A percentile compares a stretch with the other conserved stretches of the same genome.
Conservation (phyloP, 192 early-diverging fungal species). For the Linnemannia schmuckeri region DNA sequence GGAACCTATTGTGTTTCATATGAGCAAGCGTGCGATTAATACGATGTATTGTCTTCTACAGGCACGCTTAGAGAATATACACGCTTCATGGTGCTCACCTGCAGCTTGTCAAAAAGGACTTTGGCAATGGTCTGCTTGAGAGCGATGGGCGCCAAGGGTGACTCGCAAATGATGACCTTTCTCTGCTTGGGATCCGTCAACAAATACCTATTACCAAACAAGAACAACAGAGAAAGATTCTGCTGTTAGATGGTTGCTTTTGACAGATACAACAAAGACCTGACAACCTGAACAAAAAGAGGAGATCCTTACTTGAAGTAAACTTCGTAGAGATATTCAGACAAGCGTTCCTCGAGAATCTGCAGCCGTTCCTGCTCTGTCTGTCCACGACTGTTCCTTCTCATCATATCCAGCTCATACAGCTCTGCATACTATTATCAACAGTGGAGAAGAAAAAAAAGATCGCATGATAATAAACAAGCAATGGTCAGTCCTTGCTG, state of each 20-base stretch:
- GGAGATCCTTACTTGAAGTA: conserved; percentile 58
- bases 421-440: conserved; percentile 54
- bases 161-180: conserved; percentile 87
- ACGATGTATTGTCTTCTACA: neutral
- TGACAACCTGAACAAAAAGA: neutral
- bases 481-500: conserved; percentile 6
- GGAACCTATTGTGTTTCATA: conserved; percentile 68
- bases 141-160: conserved; percentile 74
- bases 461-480: neutral
- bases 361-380: conserved; percentile 49
- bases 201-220: conserved; percentile 64
- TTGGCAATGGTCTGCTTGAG: conserved; percentile 78
- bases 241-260: neutral
- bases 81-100: conserved; percentile 55
- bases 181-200: conserved; percentile 87
- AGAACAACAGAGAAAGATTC: neutral
- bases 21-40: neutral
- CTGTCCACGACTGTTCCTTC: conserved; percentile 44
- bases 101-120: conserved; percentile 81
- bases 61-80: neutral
- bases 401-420: conserved; percentile 61
- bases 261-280: neutral
- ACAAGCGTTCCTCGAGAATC: conserved; percentile 61
- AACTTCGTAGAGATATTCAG: conserved; percentile 62
- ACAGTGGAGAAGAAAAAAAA: neutral